Evolutionary conservation across 305 asterid species (phyloP).

Genomic region (Fraxinus dipetala): DNA sequence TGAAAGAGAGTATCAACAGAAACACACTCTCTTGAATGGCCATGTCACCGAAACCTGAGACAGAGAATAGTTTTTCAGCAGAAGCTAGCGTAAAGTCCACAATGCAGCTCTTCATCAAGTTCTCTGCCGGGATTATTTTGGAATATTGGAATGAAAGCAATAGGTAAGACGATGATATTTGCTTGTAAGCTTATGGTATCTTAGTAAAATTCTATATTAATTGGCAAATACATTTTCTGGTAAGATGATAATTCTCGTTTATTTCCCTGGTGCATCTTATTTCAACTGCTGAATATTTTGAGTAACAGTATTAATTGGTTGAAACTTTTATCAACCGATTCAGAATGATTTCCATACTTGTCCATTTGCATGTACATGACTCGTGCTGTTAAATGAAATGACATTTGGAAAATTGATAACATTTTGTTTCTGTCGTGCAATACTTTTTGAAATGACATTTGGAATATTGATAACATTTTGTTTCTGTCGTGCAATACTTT

Average conservation of each 20-base stretch:
- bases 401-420: neutral
- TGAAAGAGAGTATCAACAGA: slow-evolving; percentile 80
- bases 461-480: neutral
- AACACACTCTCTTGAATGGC: slow-evolving; percentile 70
- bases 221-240: neutral
- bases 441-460: neutral
- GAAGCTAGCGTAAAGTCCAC: slow-evolving; percentile 80
- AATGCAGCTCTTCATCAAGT: slow-evolving; percentile 85
- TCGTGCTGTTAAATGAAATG: neutral
- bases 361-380: neutral
- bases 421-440: neutral
- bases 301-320: neutral
- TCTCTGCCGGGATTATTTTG: slow-evolving; percentile 79
- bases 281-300: neutral
- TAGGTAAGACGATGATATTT: slow-evolving; percentile 40
- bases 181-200: neutral
- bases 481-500: neutral
- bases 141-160: slow-evolving; percentile 82
- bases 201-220: neutral
- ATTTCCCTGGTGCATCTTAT: neutral
- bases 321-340: neutral
- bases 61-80: slow-evolving; percentile 54
- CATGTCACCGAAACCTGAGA: slow-evolving; percentile 58
- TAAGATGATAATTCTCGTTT: neutral
- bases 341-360: neutral